Percentiles rank a stretch among this genome's conserved stretches.
phyloP scores from a whole-genome alignment of 345 rosid species.

The Brassica napus region Da-Ae NC_063451.1:1641001-1641500 shows the following conservation, averaged over 20 bases:
- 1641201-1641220: conserved; percentile 57
- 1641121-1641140: neutral
- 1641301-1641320: conserved; percentile 37
- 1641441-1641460: neutral
- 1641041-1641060: conserved; percentile 68
- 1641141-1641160: conserved; percentile 38
- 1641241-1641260: conserved; percentile 42
- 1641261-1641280: conserved; percentile 51
- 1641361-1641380: conserved; percentile 25
- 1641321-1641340: conserved; percentile 35
- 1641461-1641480: no score
- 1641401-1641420: neutral
- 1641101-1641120: neutral
- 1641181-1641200: conserved; percentile 64
- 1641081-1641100: neutral
- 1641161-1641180: conserved; percentile 40
- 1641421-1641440: no score
- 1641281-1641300: conserved; percentile 49
- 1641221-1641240: conserved; percentile 38
- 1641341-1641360: conserved; percentile 40
- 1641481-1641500: neutral
- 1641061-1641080: neutral
- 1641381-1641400: conserved; percentile 22
- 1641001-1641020: conserved; percentile 68
- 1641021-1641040: conserved; percentile 57